Conservation (phyloP, 2,329 filamentous ascomycete species). For the Stemphylium vesicarium region DNA sequence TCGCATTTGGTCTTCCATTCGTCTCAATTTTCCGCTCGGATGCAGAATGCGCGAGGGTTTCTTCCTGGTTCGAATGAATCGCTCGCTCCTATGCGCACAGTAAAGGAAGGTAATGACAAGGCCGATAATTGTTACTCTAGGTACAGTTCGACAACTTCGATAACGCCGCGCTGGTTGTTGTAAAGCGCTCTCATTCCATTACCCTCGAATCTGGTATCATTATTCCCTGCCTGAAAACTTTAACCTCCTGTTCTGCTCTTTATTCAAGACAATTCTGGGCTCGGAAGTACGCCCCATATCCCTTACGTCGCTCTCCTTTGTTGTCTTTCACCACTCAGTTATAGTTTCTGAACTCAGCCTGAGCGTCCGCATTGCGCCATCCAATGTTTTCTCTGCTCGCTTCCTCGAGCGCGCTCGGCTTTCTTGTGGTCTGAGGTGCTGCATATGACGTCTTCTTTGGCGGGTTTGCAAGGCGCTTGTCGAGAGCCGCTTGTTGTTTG, state of each 20-base stretch:
- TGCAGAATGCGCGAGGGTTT: too few relatives aligned
- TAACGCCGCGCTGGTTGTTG: too few relatives aligned
- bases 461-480: conserved; percentile 32
- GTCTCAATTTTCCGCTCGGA: too few relatives aligned
- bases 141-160: too few relatives aligned
- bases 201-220: too few relatives aligned
- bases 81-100: too few relatives aligned
- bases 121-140: too few relatives aligned
- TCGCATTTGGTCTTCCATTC: too few relatives aligned
- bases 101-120: too few relatives aligned
- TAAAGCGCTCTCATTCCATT: too few relatives aligned
- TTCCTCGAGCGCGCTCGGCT: conserved; percentile 35
- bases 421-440: conserved; percentile 22
- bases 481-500: conserved; percentile 37
- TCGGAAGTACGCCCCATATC: too few relatives aligned
- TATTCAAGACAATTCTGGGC: not conserved
- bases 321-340: conserved; percentile 21
- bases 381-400: conserved; percentile 40
- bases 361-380: conserved; percentile 39
- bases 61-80: too few relatives aligned
- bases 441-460: conserved; percentile 22
- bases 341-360: conserved; percentile 35
- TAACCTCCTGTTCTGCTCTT: not conserved
- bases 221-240: not conserved
- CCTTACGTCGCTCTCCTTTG: not conserved